Evolutionary conservation across 345 rosid genomes (phyloP).

Genomic region (Brassica incana): DNA sequence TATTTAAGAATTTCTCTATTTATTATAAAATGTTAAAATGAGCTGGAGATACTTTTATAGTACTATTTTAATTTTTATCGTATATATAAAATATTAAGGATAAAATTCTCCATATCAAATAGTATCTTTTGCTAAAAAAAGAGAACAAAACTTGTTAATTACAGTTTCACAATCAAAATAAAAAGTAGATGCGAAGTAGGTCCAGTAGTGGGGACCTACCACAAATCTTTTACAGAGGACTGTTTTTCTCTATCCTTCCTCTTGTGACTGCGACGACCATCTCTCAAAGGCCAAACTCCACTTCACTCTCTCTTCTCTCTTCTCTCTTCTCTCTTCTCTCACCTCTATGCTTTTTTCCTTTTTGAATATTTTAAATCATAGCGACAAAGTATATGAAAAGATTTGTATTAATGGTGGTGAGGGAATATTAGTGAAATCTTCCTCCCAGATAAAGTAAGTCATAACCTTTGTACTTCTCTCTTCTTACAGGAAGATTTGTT

Average conservation of each 20-base stretch:
- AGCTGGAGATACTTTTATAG: too few relatives aligned
- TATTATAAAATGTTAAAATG: too few relatives aligned
- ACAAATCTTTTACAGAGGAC: constrained; percentile 47
- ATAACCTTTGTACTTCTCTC: constrained; percentile 3
- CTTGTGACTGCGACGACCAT: constrained; percentile 34
- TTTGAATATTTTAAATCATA: background rate
- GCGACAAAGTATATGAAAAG: background rate
- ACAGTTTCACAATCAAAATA: background rate
- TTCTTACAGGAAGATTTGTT: background rate
- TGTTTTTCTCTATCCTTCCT: constrained; percentile 39
- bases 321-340: constrained; percentile 25
- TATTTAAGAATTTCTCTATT: too few relatives aligned
- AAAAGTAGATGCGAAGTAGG: constrained; percentile 15
- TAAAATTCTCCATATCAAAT: background rate
- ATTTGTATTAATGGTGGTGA: background rate
- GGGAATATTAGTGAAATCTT: constrained; percentile 5
- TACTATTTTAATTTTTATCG: too few relatives aligned
- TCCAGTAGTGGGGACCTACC: constrained; percentile 45
- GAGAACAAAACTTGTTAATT: background rate
- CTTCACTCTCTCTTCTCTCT: constrained; percentile 25
- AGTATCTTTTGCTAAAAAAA: background rate
- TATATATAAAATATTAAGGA: background rate
- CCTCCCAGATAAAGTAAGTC: background rate
- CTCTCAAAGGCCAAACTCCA: constrained; percentile 11
- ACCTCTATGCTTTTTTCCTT: constrained; percentile 13